phyloP scores from a whole-genome alignment of 768 basidiomycete species.

The Pisolithus orientalis region DNA sequence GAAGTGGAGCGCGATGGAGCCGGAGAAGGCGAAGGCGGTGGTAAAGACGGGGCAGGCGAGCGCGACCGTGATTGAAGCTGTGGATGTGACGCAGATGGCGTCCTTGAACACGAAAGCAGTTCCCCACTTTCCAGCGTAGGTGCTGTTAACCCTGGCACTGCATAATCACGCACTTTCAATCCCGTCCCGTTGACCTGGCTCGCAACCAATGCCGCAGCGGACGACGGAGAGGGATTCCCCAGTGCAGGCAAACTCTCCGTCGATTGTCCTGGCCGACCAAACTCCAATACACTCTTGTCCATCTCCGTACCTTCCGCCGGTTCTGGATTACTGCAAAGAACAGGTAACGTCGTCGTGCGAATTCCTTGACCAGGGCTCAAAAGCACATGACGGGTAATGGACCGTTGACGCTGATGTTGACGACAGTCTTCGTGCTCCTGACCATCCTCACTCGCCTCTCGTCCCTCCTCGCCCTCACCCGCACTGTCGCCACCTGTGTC shows the following conservation, averaged over 20 bases:
- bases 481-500: neutral
- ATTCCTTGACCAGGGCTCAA: slow-evolving; percentile 17
- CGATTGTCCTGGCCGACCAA: slow-evolving; percentile 70
- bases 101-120: neutral
- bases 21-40: neutral
- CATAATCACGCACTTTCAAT: slow-evolving; percentile 2
- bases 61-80: neutral
- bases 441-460: slow-evolving; percentile 6
- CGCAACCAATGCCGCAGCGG: neutral
- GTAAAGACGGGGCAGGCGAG: neutral
- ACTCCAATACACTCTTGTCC: slow-evolving; percentile 69
- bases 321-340: slow-evolving; percentile 6
- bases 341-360: slow-evolving; percentile 32
- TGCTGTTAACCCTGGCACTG: neutral
- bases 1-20: neutral
- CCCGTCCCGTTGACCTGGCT: neutral
- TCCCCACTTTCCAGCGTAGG: slow-evolving; percentile 4
- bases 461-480: neutral
- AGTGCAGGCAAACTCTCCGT: slow-evolving; percentile 57
- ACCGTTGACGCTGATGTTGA: slow-evolving; percentile 4
- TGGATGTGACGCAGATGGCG: neutral
- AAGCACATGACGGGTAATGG: slow-evolving; percentile 11
- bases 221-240: neutral
- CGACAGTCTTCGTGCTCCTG: slow-evolving; percentile 15
- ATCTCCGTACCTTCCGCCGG: slow-evolving; percentile 31